Base-by-base conservation (phyloP, 1,284 basidiomycete genomes). In the Coniophora puteana region DNA sequence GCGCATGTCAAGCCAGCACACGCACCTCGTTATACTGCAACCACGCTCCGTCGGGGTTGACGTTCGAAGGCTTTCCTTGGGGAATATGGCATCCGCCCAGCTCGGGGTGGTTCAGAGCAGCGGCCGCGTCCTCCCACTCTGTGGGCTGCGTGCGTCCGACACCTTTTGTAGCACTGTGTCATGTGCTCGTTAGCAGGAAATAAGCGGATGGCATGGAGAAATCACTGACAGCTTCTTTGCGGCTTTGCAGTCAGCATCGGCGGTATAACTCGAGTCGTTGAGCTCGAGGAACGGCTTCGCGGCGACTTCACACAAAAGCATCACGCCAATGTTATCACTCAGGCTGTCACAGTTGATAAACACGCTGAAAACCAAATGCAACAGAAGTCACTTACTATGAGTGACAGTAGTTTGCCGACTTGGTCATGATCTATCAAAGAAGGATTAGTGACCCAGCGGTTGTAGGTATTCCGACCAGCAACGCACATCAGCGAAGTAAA, bases 401-500 rank as follows among this genome's bases (percentile, higher is more conserved):
- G 49, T 75, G 67, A 53, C 78, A 80, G 58, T 81, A 83, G 45
- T 71, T 71, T 18, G 77, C 78, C 20, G 77, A 80, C 74, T 82
- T 82, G 24, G 76, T 78, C 68, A 80, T 76, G 74, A 80, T 80
- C 75, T 79, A 39, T 12, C 29, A 42, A 26, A 24, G 30, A 8
- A 34, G 30, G 48, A 10, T 43, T 36, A 18, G 26, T 11, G 48
- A 18, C 14, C 21, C 32, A 18, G n/a, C 38, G n/a, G 27, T 37
- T 26, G 43, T 39, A 13, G 26, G 35, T 5, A n/a, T n/a, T n/a
- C n/a, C n/a, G n/a, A n/a, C n/a, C n/a, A 16, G 30, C 5, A n/a
- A 55, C 75, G 57, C 50, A 78, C 77, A 60, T 83, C 79, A 10
- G 80, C 80, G 41, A 82, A 78, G 54, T 83, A 83, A 21, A 80